phyloP scores from a whole-genome alignment of 2,329 filamentous ascomycete genomes.

The Bisporella sp. region DNA sequence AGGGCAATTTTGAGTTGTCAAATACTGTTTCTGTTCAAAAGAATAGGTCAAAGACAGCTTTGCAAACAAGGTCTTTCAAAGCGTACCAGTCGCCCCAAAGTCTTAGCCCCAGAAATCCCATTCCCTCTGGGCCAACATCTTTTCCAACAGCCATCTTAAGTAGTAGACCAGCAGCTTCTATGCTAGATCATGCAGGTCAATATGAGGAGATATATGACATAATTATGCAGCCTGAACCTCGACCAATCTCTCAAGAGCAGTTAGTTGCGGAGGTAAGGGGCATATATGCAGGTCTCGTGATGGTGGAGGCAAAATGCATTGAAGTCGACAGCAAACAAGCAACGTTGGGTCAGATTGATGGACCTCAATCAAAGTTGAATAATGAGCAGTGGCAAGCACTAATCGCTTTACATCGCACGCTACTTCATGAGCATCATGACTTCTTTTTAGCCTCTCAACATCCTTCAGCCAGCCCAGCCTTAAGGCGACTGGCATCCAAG shows the following conservation, averaged over 20 bases:
- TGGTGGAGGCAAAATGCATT: slow-evolving; percentile 84
- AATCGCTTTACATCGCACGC: slow-evolving; percentile 72
- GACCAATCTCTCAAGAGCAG: slow-evolving; percentile 28
- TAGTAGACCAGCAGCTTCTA: slow-evolving; percentile 1
- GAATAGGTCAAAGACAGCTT: slow-evolving; percentile 12
- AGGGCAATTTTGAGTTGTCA: background rate
- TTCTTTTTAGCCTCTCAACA: slow-evolving; percentile 86
- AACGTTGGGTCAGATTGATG: slow-evolving; percentile 42
- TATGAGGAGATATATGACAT: slow-evolving; percentile 33
- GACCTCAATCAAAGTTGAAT: slow-evolving; percentile 37
- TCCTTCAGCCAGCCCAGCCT: slow-evolving; percentile 62
- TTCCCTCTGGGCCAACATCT: background rate
- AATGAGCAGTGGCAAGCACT: slow-evolving; percentile 78
- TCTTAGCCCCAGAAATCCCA: background rate
- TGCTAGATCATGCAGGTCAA: slow-evolving; percentile 30
- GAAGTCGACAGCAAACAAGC: slow-evolving; percentile 66
- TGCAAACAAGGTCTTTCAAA: slow-evolving; percentile 12
- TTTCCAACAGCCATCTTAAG: background rate
- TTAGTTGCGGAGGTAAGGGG: slow-evolving; percentile 24
- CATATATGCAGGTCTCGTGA: slow-evolving; percentile 75
- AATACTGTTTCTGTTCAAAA: background rate
- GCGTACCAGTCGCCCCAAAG: slow-evolving; percentile 2
- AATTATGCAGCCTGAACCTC: slow-evolving; percentile 42
- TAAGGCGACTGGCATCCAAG: slow-evolving; percentile 65
- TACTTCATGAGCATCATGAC: slow-evolving; percentile 77